A percentile compares a stretch with the other conserved stretches of the same genome.
phyloP scores from a whole-genome alignment of 2,329 filamentous ascomycete species.

The Lithohypha guttulata region DNA sequence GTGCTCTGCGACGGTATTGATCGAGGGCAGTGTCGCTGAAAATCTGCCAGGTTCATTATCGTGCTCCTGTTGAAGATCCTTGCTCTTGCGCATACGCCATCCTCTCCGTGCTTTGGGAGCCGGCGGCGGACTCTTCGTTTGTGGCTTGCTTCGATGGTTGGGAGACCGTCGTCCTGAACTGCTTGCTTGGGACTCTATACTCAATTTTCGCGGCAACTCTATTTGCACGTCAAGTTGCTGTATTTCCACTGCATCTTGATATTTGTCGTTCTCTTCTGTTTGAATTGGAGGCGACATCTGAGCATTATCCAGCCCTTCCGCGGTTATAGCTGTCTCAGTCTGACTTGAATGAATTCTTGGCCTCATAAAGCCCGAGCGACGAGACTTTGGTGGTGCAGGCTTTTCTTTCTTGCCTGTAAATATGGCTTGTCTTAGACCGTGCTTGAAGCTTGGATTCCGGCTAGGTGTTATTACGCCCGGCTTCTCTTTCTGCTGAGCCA shows the following conservation, averaged over 20 bases:
- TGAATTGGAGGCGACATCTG: neutral
- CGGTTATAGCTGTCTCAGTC: constrained; percentile 10
- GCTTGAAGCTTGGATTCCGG: constrained; percentile 31
- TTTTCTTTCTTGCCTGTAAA: constrained; percentile 21
- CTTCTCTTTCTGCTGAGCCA: constrained; percentile 70
- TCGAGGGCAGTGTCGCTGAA: constrained; percentile 18
- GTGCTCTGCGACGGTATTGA: constrained; percentile 13
- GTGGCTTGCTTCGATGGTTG: constrained; percentile 2
- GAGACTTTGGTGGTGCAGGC: constrained; percentile 22
- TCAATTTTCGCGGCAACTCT: no score
- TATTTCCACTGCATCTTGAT: neutral
- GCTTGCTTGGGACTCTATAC: neutral
- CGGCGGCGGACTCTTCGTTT: constrained; percentile 20
- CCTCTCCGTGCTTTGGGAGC: constrained; percentile 31
- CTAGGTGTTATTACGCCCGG: constrained; percentile 74
- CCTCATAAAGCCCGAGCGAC: constrained; percentile 20
- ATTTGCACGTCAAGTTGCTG: no score
- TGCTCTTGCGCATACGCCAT: constrained; percentile 30
- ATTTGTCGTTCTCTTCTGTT: constrained; percentile 7
- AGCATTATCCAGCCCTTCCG: neutral
- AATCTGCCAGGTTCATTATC: constrained; percentile 19
- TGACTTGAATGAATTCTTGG: constrained; percentile 11
- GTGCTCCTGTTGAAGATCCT: constrained; percentile 23
- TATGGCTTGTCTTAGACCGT: constrained; percentile 17
- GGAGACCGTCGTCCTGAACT: constrained; percentile 30